phyloP scores from a whole-genome alignment of 1,284 basidiomycete genomes.

The Coriolopsis trogii region DNA sequence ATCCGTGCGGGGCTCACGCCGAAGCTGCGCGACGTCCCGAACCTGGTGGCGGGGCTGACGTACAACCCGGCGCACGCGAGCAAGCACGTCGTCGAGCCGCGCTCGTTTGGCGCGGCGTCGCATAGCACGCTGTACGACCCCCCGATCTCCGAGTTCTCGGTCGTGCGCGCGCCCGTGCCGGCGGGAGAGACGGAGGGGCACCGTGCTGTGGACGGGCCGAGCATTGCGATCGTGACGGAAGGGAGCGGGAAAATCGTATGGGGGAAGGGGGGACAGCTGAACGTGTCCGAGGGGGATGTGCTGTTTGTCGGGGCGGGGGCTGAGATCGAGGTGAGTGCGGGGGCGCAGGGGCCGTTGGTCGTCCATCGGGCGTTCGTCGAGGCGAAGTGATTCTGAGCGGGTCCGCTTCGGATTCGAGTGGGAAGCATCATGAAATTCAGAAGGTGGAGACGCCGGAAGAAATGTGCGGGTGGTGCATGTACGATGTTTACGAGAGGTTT shows the following conservation, averaged over 20 bases:
- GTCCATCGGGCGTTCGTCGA: slow-evolving; percentile 35
- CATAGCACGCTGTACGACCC: slow-evolving; percentile 82
- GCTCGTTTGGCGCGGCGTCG: slow-evolving; percentile 43
- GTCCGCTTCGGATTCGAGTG: too few species aligned
- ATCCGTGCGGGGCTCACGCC: slow-evolving; percentile 98
- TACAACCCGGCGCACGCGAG: slow-evolving; percentile 75
- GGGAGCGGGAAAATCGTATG: slow-evolving; percentile 65
- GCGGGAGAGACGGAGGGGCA: slow-evolving; percentile 56
- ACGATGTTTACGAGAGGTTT: neutral
- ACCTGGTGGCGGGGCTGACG: slow-evolving; percentile 87
- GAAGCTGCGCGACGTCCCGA: slow-evolving; percentile 92
- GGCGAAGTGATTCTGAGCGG: slow-evolving; percentile 16
- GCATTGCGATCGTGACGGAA: slow-evolving; percentile 77
- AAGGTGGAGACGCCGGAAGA: too few species aligned
- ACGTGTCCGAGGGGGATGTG: slow-evolving; percentile 73
- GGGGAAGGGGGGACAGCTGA: slow-evolving; percentile 43
- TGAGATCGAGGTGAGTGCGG: slow-evolving; percentile 50
- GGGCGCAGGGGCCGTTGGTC: slow-evolving; percentile 43
- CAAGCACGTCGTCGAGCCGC: slow-evolving; percentile 72
- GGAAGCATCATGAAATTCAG: neutral
- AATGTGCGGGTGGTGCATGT: neutral
- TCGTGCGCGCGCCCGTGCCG: slow-evolving; percentile 66
- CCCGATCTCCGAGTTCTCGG: slow-evolving; percentile 93
- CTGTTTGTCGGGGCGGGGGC: slow-evolving; percentile 84
- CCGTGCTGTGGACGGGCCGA: slow-evolving; percentile 77